Base-by-base conservation (phyloP, 129 eudicot species). In the Flaveria ramosissima region DNA sequence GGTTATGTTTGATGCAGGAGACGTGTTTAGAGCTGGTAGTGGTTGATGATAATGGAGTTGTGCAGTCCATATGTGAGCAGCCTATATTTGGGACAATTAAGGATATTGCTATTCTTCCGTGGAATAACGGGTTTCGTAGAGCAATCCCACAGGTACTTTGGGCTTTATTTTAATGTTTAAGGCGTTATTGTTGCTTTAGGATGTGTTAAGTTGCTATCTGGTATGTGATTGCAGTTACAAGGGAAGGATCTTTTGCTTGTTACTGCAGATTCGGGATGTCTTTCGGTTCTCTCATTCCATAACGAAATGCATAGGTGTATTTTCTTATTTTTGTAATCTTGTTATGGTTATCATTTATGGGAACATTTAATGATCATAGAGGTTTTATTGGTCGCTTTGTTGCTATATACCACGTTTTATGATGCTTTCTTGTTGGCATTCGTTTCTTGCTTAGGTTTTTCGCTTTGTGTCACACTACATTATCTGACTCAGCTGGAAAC, bases 61-160 rank as follows among this genome's bases (percentile, higher is more conserved):
- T 89, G 68, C 99, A 94, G 81, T 91, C 97, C 64, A 82, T 94
- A 23, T 87, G 96, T 66, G 99, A 94, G 82, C 99, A 94, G 83
- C 80, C 97, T 36, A 88, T 94, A 53, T 94, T 94, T 83, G 99
- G 99, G 78, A 87, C 86, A 11, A 94, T 94, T 41, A 94, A 91
- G 81, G 96, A 94, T 86, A 68, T 94, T 56, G 93, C 93, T 39
- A 46, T 91, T 19, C 87, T 94, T 39, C 89, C 92, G 11, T 88
- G 96, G 94, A 89, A 89, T 71, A 79, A 82, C 77, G 85, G 74
- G 65, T 65, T 84, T 65, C 87, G 77, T 71, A 78, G 67, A 32
- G 78, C 77, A 72, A 80, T 57, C 53, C 70, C 93, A 21, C 84
- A 94, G 97, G 98, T 94, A 67, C 36, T 20, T 50, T 74, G 26